A percentile compares a stretch with the other conserved stretches of the same genome.
Evolutionary conservation across 2,329 filamentous ascomycete species (phyloP).

Genomic region (Fusarium buharicum): DNA sequence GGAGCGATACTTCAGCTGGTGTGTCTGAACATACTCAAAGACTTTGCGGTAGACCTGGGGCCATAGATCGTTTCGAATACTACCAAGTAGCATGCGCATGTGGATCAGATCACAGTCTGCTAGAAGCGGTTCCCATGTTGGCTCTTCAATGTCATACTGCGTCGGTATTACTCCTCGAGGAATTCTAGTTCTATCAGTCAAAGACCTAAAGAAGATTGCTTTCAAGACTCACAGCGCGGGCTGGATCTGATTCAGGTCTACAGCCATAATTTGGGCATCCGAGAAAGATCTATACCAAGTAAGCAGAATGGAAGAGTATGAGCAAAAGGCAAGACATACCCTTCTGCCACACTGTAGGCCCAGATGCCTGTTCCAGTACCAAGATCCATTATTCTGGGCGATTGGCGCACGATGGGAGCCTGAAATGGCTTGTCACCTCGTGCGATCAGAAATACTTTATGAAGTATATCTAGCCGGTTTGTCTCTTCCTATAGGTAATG

Average conservation of each 20-base stretch:
- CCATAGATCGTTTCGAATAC: constrained; percentile 76
- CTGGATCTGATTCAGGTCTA: constrained; percentile 55
- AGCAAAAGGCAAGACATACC: constrained; percentile 60
- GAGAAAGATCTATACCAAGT: constrained; percentile 33
- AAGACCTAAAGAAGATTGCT: background rate
- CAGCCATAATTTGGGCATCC: constrained; percentile 50
- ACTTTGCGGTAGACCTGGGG: constrained; percentile 76
- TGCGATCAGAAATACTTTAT: constrained; percentile 77
- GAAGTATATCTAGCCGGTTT: constrained; percentile 83
- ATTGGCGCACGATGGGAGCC: constrained; percentile 26
- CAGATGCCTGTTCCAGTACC: constrained; percentile 93
- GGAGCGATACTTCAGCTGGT: background rate
- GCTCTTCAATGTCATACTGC: constrained; percentile 80
- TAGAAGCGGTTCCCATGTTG: constrained; percentile 64
- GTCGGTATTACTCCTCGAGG: constrained; percentile 66
- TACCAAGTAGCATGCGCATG: constrained; percentile 80
- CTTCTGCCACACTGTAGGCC: constrained; percentile 82
- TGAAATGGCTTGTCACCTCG: constrained; percentile 57
- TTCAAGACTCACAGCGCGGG: constrained; percentile 50
- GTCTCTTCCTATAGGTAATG: constrained; percentile 67
- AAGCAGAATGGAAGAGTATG: background rate
- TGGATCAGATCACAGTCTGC: constrained; percentile 83
- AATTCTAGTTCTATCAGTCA: constrained; percentile 64
- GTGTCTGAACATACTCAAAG: constrained; percentile 63
- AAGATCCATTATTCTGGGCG: constrained; percentile 67